These are phyloP conservation scores for Pochonia chlamydosporia DNA, from an alignment of 2,329 filamentous ascomycete genomes.

Conservation along the genomic window DNA sequence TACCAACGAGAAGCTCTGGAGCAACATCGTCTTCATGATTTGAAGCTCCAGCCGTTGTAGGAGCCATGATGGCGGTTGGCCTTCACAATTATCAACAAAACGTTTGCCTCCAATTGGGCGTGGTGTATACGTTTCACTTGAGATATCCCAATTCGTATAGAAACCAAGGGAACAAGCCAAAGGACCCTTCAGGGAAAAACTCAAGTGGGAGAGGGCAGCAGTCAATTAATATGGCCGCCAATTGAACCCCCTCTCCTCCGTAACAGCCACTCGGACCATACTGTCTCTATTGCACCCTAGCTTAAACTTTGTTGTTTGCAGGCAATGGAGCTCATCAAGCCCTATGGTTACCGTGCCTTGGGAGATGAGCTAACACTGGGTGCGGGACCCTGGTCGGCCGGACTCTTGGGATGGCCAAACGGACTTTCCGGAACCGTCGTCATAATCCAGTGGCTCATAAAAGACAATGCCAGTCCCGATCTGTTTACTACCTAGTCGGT, in stretches of 20 bases:
- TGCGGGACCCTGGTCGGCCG: not conserved
- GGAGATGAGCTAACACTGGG: not conserved
- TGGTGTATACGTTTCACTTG: not conserved
- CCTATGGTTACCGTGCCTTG: not conserved
- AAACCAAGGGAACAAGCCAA: not conserved
- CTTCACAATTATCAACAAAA: not conserved
- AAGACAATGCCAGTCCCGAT: not conserved
- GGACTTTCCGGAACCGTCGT: constrained; percentile 3
- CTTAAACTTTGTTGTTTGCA: not conserved
- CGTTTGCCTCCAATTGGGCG: not conserved
- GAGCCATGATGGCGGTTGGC: not conserved
- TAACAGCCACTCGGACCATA: not conserved
- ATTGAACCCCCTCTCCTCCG: not conserved
- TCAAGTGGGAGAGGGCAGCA: not conserved
- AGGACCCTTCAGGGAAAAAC: not conserved
- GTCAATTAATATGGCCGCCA: not conserved
- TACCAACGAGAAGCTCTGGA: not conserved
- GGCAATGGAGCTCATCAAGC: not conserved
- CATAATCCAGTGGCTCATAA: not conserved
- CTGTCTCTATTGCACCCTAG: not conserved
- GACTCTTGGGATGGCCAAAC: not conserved
- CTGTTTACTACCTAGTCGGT: not conserved
- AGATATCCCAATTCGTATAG: not conserved
- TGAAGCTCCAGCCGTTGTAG: not conserved
- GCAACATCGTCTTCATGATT: not conserved